Percentiles rank a stretch among this genome's conserved stretches.
These are phyloP conservation scores for Penicillium malachiteum DNA, from an alignment of 495 filamentous ascomycete species.

Conservation along the genomic window DNA sequence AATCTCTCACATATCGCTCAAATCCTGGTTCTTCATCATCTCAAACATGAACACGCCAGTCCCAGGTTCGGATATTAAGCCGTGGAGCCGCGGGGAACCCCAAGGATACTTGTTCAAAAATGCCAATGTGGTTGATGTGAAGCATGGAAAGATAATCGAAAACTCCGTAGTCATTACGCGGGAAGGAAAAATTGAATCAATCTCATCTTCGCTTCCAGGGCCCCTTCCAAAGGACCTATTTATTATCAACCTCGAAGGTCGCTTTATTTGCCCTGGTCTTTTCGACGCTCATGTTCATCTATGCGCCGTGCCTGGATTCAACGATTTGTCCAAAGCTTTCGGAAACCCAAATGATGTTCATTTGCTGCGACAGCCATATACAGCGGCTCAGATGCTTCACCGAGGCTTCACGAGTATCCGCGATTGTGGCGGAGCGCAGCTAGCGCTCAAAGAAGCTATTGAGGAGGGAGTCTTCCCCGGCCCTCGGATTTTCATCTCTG, in stretches of 20 bases:
- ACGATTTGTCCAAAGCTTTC: slow-evolving; percentile 26
- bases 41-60: neutral
- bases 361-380: slow-evolving; percentile 45
- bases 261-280: slow-evolving; percentile 51
- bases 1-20: no score
- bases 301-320: slow-evolving; percentile 40
- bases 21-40: no score
- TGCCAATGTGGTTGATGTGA: slow-evolving; percentile 38
- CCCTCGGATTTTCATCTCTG: slow-evolving; percentile 46
- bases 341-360: slow-evolving; percentile 29
- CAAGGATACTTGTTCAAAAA: slow-evolving; percentile 32
- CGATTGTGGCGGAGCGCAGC: slow-evolving; percentile 51
- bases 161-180: slow-evolving; percentile 16
- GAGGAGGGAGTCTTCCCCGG: slow-evolving; percentile 49
- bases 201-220: slow-evolving; percentile 13
- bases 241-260: slow-evolving; percentile 41
- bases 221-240: slow-evolving; percentile 11
- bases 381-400: slow-evolving; percentile 46
- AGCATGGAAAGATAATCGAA: slow-evolving; percentile 24
- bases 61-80: slow-evolving; percentile 32
- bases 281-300: slow-evolving; percentile 60
- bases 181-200: slow-evolving; percentile 18
- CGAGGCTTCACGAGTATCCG: slow-evolving; percentile 55
- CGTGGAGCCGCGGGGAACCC: slow-evolving; percentile 30
- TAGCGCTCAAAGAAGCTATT: slow-evolving; percentile 52